Base-by-base conservation (phyloP, 352 stramenopile genomes). In the Phytophthora pluvialis region DNA sequence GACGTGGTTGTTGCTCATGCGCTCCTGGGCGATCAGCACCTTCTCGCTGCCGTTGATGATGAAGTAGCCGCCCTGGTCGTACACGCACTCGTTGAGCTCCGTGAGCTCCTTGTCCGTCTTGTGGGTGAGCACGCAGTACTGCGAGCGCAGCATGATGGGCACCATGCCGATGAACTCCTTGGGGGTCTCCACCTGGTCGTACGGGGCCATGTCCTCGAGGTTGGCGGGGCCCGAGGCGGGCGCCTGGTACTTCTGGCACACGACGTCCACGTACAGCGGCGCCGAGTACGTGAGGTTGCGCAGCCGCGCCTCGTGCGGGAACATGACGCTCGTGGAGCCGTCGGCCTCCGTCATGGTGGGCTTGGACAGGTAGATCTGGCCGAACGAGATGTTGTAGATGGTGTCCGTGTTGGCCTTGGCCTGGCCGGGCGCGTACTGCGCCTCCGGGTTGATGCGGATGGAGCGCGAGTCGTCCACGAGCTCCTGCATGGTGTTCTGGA, bases 1-100 rank as follows among this genome's bases (percentile, higher is more conserved):
- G 13, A 99, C 98, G 80, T 99, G 97, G 90, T 99, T 99, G 80
- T 99, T 99, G 51, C 90, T 98, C 88, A 99, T 98, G 35, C 98
- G 91, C 72, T 99, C 98, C 72, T 99, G 98, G 0, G 98, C 98
- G 70, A 99, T 99, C 43, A 99, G 93, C 55, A 99, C 98, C 77
- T 98, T 98, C 65, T 99, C 96, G 40, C 88, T 97, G 46, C 96
- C 96, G 75, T 99, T 98, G 69, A 99, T 98, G 44, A 99, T 96
- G 81, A 99, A 99, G 81, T 99, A 99, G 18, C 98, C 98, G 33
- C 98, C 98, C 79, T 99, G 98, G 82, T 99, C 98, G 77, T 99
- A 99, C 52, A 99, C 98, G 73, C 98, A 99, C 83, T 99, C 98
- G 66, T 97, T 97, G 32, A 98, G 75, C 48, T 98, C 90, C 21